These are phyloP conservation scores for Kitagawia praeruptora DNA, from an alignment of 129 eudicot genomes.

Conservation along the genomic window DNA sequence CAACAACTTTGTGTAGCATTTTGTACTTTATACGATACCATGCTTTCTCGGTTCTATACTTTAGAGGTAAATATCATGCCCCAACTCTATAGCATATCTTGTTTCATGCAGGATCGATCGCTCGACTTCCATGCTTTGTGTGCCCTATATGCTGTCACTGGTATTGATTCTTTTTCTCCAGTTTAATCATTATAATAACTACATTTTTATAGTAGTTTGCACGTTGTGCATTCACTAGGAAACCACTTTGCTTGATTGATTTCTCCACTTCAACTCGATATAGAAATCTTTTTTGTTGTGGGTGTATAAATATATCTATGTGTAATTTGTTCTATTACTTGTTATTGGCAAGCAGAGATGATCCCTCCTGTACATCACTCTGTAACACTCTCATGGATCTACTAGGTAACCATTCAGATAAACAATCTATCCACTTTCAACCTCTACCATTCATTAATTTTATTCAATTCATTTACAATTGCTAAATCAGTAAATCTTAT, in stretches of 20 bases:
- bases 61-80: not conserved
- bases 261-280: not conserved
- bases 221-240: not conserved
- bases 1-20: not conserved
- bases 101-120: conserved; percentile 66
- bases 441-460: not conserved
- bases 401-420: not conserved
- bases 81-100: not conserved
- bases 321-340: not conserved
- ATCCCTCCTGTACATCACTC: not conserved
- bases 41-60: not conserved
- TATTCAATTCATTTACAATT: not conserved
- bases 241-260: conserved; percentile 1
- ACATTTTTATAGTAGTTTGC: conserved; percentile 1
- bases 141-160: conserved; percentile 91
- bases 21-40: not conserved
- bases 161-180: conserved; percentile 23
- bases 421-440: not conserved
- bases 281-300: not conserved
- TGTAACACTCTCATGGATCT: not conserved
- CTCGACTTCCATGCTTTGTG: conserved; percentile 79
- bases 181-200: not conserved
- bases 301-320: not conserved
- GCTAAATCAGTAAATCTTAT: not conserved
- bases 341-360: conserved; percentile 8